Base-by-base conservation (phyloP, 139 green algal species). In the Chlamydomonas sp. region DNA sequence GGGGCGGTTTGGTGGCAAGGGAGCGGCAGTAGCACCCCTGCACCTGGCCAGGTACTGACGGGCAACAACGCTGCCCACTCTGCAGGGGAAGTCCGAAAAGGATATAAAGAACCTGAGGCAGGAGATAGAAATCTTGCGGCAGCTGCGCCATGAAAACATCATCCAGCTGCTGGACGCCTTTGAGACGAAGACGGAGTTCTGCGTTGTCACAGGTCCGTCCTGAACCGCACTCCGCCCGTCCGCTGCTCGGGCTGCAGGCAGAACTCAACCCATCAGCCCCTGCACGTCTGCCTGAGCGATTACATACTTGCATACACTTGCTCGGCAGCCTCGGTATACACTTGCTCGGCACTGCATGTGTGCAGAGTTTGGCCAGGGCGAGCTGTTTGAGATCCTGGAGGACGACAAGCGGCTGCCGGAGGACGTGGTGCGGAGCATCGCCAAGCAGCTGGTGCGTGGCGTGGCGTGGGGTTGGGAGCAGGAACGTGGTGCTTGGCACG, bases 321-420 rank as follows among this genome's bases (percentile, higher is more conserved):
- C 31, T 49, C 31, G 31, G 31, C 31, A 49, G 0, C 31, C 31
- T 49, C 68, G 16, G 68, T 1, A 74, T 17, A 74, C 68, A 74
- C 68, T 17, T 74, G 68, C 68, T 49, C 31, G 31, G 31, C 31
- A 49, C 31, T 49, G 31, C 31, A 49, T 49, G 31, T 49, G 31
- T 49, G 80, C 93, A 88, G 98, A 99, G 90, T 98, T 98, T 93
- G 97, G 93, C 9, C 97, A 99, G 89, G 97, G 98, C 31, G 98
- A 99, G 95, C 95, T 99, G 77, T 99, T 99, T 90, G 96, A 99
- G 88, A 97, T 99, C 64, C 91, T 99, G 85, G 96, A 99, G 88
- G 95, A 99, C 78, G 98, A 99, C 90, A 90, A 96, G 86, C 92
- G 69, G 16, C 92, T 99, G 60, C 95, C 94, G 49, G 97, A 99